Percentiles rank a stretch among this genome's conserved stretches.
Conservation (phyloP, 805 yeast species). For the Nakazawaea ernobii region DNA sequence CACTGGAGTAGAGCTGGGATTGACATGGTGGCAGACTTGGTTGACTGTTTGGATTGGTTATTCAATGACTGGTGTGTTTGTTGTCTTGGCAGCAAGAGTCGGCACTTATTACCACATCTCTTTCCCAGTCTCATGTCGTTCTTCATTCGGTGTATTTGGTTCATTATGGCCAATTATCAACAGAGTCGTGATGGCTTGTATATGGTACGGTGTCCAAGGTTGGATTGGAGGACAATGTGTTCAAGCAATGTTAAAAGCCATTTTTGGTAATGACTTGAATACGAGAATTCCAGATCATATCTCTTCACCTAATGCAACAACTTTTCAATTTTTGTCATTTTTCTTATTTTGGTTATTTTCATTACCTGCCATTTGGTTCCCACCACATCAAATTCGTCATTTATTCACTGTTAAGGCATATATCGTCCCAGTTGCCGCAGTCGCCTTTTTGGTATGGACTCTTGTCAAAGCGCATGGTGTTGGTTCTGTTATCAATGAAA, state of each 20-base stretch:
- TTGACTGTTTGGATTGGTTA: conserved; percentile 86
- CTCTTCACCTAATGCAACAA: conserved; percentile 49
- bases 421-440: conserved; percentile 76
- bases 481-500: conserved; percentile 63
- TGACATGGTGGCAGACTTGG: conserved; percentile 93
- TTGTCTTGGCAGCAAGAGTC: conserved; percentile 65
- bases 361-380: conserved; percentile 75
- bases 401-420: conserved; percentile 78
- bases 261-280: conserved; percentile 64
- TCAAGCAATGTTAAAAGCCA: conserved; percentile 66
- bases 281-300: conserved; percentile 60
- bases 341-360: conserved; percentile 79
- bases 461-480: conserved; percentile 73
- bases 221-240: conserved; percentile 85
- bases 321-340: conserved; percentile 68
- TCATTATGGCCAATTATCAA: conserved; percentile 84
- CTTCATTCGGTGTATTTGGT: conserved; percentile 84
- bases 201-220: conserved; percentile 87
- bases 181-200: conserved; percentile 61
- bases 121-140: conserved; percentile 77
- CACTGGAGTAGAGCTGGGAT: conserved; percentile 71
- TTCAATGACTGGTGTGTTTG: conserved; percentile 60
- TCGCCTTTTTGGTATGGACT: conserved; percentile 82
- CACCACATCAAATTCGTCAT: conserved; percentile 79
- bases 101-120: conserved; percentile 80